Conservation (phyloP, 805 yeast genomes). For the Candida nonsorbophila region DNA sequence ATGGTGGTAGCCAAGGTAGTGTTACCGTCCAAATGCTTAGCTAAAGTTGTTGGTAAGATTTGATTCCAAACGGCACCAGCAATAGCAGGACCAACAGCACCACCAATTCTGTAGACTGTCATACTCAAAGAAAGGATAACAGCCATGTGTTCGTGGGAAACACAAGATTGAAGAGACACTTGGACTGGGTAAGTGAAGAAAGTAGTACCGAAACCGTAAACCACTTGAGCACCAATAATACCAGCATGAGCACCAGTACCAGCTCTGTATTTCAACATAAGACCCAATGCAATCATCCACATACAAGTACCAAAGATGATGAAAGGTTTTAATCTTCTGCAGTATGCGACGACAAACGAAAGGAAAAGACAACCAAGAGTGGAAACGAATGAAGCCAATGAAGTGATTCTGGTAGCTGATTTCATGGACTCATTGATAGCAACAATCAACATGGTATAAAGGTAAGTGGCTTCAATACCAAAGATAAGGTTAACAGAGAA, state of each 20-base stretch:
- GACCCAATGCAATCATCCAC: conserved; percentile 60
- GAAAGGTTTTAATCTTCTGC: conserved; percentile 52
- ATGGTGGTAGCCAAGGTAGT: conserved; percentile 18
- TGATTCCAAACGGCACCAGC: conserved; percentile 78
- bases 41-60: conserved; percentile 42
- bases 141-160: conserved; percentile 60
- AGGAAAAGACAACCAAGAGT: conserved; percentile 52
- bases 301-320: conserved; percentile 51
- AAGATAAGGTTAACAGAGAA: conserved; percentile 54
- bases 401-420: conserved; percentile 63
- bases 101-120: conserved; percentile 55
- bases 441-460: conserved; percentile 62
- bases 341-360: conserved; percentile 48
- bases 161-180: conserved; percentile 53
- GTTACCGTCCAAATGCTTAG: conserved; percentile 21
- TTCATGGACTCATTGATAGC: conserved; percentile 52
- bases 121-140: conserved; percentile 51
- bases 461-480: conserved; percentile 63
- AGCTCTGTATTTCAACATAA: conserved; percentile 53
- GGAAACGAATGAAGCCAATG: conserved; percentile 59
- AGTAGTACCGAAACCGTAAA: conserved; percentile 69
- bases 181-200: conserved; percentile 62
- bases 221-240: conserved; percentile 56
- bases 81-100: conserved; percentile 56
- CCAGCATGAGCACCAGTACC: conserved; percentile 40